Evolutionary conservation across 192 early-diverging fungal genomes (phyloP).

Genomic region (Pilaira anomala): DNA sequence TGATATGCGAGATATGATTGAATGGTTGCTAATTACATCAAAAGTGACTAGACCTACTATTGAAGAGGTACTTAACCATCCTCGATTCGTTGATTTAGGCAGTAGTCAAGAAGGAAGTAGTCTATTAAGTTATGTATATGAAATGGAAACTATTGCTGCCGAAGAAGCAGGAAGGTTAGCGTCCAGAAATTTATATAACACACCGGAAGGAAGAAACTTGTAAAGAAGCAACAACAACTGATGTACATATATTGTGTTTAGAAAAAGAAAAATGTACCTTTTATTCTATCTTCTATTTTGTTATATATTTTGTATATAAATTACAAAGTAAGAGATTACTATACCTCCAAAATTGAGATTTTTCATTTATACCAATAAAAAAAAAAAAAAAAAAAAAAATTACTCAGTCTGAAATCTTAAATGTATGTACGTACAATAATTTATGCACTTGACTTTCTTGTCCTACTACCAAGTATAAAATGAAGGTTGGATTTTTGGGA

Average conservation of each 20-base stretch:
- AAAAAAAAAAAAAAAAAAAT: too few relatives aligned
- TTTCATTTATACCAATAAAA: too few relatives aligned
- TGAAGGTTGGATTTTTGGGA: too few relatives aligned
- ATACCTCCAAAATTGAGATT: too few relatives aligned
- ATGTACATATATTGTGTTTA: not conserved
- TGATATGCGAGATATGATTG: slow-evolving; percentile 61
- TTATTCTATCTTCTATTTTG: not conserved
- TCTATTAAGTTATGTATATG: not conserved
- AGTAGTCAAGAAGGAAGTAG: not conserved
- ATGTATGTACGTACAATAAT: too few relatives aligned
- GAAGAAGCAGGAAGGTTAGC: not conserved
- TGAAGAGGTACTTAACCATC: slow-evolving; percentile 50
- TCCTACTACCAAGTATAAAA: too few relatives aligned
- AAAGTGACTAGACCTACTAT: slow-evolving; percentile 53
- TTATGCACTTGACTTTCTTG: too few relatives aligned
- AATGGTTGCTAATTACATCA: slow-evolving; percentile 63
- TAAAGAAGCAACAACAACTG: not conserved
- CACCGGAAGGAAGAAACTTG: not conserved
- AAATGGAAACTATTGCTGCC: not conserved
- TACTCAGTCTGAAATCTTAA: too few relatives aligned
- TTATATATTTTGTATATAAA: too few relatives aligned
- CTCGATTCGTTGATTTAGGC: not conserved
- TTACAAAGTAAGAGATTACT: too few relatives aligned
- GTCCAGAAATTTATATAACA: not conserved
- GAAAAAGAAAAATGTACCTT: not conserved